Evolutionary conservation across 164 flowering plant genomes (phyloP).

Genomic region (Nelumbo lutea): DNA sequence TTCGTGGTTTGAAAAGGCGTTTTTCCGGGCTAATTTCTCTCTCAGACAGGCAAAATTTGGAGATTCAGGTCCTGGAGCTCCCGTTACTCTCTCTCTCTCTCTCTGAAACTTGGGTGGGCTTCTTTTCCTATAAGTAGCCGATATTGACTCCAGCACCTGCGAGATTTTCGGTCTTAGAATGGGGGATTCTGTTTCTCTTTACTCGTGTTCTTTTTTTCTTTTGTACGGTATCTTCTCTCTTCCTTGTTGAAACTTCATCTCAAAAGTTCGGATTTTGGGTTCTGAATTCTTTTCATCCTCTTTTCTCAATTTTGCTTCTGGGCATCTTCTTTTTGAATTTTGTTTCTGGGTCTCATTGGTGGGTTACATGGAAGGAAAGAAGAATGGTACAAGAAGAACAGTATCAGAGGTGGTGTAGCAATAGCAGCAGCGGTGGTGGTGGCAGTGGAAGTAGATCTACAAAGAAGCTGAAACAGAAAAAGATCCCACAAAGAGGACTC

Average conservation of each 20-base stretch:
- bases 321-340: neutral
- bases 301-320: neutral
- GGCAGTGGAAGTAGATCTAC: slow-evolving; percentile 19
- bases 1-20: neutral
- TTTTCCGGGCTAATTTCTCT: slow-evolving; percentile 11
- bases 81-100: slow-evolving; percentile 8
- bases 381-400: slow-evolving; percentile 19
- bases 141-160: slow-evolving; percentile 7
- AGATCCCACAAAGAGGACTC: slow-evolving; percentile 79
- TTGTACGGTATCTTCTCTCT: neutral
- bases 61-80: neutral
- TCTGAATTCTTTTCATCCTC: neutral
- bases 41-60: slow-evolving; percentile 9
- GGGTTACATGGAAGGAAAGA: slow-evolving; percentile 15
- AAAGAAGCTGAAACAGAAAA: slow-evolving; percentile 56
- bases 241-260: neutral
- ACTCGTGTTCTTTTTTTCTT: neutral
- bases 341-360: neutral
- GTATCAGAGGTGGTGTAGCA: slow-evolving; percentile 13
- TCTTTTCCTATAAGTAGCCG: slow-evolving; percentile 8
- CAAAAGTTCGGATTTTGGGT: neutral
- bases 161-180: slow-evolving; percentile 6
- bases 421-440: slow-evolving; percentile 8
- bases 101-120: slow-evolving; percentile 9
- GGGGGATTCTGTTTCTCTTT: slow-evolving; percentile 7